Evolutionary conservation across 2,329 filamentous ascomycete genomes (phyloP), one percentile per base, ranked within the genome.

Genomic region (Ciborinia camelliae): DNA sequence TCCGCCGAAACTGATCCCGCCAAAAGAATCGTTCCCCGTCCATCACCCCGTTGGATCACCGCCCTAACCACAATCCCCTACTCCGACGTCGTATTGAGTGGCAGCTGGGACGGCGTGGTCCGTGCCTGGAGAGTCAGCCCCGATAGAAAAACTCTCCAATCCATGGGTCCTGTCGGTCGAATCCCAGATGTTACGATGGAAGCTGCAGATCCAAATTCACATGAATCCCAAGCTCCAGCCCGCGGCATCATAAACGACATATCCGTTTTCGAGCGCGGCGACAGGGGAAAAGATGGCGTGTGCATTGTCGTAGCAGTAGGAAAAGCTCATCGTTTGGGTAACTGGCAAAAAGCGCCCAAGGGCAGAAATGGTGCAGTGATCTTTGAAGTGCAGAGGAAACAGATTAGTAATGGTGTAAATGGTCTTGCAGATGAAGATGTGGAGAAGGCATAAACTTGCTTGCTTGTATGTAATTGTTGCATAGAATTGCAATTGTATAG

Each of bases 31-130:
- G 80, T 89, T 54, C 81, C 89, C 51, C 79, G 84, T 28, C 85
- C 88, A 1, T 84, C 88, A 69, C 91, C 95, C 4, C 84, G 94
- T 74, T 96, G 90, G 84, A 95, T 99, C 76, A 99, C 95, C 1
- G 93, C 94, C 7, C 81, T 99, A 51, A 83, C 88, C 57, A 90
- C 91, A 0, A 83, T 99, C 57, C 94, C 95, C 0, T 97, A 93
- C 76, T 94, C 92, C 6, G 92, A 99, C 73, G 81, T 97, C 59
- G 86, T 99, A 64, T 81, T 99, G 59, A 96, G 88, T 69, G 95
- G 94, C 39, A 97, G 92, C 77, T 99, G 94, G 93, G 95, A 96
- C 75, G 95, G 95, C 2, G 87, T 86, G 76, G 83, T 99, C 65
- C 84, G 94, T 58, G 89, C 89, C 6, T 99, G 95, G 95, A 87